phyloP scores from a whole-genome alignment of 176 grass and related monocot species.

The Chrysopogon serrulatus region DNA sequence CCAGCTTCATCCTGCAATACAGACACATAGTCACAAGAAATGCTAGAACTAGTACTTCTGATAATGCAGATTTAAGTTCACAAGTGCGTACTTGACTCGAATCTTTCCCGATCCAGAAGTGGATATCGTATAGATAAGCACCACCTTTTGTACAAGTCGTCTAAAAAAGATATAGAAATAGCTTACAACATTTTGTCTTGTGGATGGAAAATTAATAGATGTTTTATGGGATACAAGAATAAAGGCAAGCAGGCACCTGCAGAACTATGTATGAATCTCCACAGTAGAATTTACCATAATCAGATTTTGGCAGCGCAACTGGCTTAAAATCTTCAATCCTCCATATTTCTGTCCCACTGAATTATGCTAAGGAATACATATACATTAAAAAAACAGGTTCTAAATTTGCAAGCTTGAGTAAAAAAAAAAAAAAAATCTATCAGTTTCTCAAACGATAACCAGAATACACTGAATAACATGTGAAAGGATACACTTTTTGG shows the following conservation, averaged over 20 bases:
- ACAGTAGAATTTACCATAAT: conserved; percentile 93
- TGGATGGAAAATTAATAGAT: neutral
- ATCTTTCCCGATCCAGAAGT: conserved; percentile 96
- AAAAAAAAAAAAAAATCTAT: neutral
- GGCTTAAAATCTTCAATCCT: conserved; percentile 95
- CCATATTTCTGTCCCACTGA: conserved; percentile 94
- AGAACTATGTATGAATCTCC: conserved; percentile 99
- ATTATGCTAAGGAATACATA: conserved; percentile 21
- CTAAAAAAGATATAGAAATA: conserved; percentile 29
- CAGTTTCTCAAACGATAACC: neutral
- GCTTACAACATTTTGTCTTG: neutral
- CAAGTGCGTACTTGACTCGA: conserved; percentile 60
- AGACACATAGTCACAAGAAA: conserved; percentile 18
- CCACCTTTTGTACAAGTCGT: conserved; percentile 65
- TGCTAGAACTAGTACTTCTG: neutral
- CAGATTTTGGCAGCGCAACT: conserved; percentile 73
- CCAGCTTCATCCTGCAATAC: conserved; percentile 89
- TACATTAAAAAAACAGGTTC: neutral
- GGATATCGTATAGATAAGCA: conserved; percentile 68
- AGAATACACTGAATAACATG: neutral
- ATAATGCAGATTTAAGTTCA: neutral
- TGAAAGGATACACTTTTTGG: conserved; percentile 69
- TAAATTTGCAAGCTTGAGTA: neutral
- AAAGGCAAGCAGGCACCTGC: conserved; percentile 55
- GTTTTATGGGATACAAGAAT: neutral